These are phyloP conservation scores for Paratinospora sagittata DNA, from an alignment of 164 flowering plant species.

Conservation along the genomic window DNA sequence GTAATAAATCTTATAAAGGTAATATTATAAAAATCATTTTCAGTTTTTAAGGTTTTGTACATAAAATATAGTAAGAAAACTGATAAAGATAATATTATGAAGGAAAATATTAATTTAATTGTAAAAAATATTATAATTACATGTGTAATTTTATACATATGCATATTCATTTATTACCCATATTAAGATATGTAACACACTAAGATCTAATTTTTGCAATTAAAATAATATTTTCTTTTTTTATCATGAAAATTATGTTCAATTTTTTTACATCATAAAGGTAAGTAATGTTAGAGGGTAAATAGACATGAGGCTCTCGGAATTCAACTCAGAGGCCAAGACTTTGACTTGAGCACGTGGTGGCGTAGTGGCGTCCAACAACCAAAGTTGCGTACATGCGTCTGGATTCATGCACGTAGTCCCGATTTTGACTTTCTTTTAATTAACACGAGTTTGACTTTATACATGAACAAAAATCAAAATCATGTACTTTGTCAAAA, in stretches of 20 bases:
- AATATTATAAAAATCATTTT: no score
- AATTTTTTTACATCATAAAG: no score
- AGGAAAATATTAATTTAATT: no score
- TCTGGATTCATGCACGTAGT: background rate
- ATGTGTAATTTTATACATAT: no score
- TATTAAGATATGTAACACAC: background rate
- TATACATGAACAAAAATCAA: background rate
- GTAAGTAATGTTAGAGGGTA: background rate
- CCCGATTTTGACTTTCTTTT: background rate
- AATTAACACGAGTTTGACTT: background rate
- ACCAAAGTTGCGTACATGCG: background rate
- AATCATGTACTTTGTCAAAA: background rate
- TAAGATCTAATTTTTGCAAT: background rate
- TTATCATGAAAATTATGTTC: no score
- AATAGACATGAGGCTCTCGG: background rate
- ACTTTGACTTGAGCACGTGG: background rate
- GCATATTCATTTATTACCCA: no score
- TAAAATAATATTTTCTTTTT: no score
- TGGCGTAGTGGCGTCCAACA: background rate
- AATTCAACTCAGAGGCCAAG: background rate
- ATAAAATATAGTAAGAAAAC: no score
- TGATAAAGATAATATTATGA: no score
- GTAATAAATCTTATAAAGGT: no score
- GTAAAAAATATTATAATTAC: no score
- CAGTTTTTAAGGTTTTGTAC: no score